Evolutionary conservation across 352 stramenopile species (phyloP), one percentile per base, ranked within the genome.

Genomic region (Globisporangium lucens): DNA sequence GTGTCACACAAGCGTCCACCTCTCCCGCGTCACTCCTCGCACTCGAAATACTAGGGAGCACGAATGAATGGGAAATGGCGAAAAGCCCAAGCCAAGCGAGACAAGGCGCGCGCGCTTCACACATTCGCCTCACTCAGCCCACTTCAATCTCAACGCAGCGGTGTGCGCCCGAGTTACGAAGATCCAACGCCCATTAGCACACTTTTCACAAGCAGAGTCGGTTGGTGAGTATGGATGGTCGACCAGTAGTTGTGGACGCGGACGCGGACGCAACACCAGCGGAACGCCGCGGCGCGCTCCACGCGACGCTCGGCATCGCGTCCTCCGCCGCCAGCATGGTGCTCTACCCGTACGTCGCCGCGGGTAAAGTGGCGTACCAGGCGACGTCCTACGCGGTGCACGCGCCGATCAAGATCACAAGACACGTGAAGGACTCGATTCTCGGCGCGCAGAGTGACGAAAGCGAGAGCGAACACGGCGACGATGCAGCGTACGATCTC

Each of bases 261-360:
- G 22, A 20, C 8, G 15, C 15, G 6, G 17, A 30, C 24, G 3
- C 22, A 52, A 22, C 58, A 36, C n/a, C 12, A 24, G 49, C n/a
- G 35, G 51, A 62, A 17, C 38, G 38, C 7, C 29, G 41, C 22
- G 30, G 60, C 27, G 70, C 72, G 58, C 67, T 92, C 20, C 77
- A 86, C 58, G 70, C 78, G 55, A 90, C 82, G 59, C 72, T 92
- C 5, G 75, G 72, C 33, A 71, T 90, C 22, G 83, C 83, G 61
- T 85, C 78, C 1, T 78, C 71, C 3, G 81, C 83, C 6, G 83
- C 83, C n/a, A 88, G 66, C 61, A 66, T 90, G 22, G 75, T 89
- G 74, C 69, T 92, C 5, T 77, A 77, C 27, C 85, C 84, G 56
- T 91, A 89, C 71, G 72, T 90, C 7, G 70, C 78, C 15, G 84